Evolutionary conservation across 2,329 filamentous ascomycete species (phyloP), one percentile per base, ranked within the genome.

Genomic region (Cordyceps javanica): DNA sequence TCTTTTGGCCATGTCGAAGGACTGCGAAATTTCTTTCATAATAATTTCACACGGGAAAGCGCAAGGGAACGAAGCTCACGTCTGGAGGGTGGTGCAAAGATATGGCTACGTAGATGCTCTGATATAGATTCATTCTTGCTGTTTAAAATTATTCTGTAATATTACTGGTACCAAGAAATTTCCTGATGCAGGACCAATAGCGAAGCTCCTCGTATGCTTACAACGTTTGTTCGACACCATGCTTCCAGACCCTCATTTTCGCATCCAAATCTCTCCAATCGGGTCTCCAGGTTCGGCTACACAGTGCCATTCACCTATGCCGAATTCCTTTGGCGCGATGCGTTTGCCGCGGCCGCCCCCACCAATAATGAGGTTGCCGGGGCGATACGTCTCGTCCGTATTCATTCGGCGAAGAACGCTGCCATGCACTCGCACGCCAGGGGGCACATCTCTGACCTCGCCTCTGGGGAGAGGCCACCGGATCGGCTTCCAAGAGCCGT

Each of bases 401-500:
- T 83, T 70, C 84, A 94, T 87, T 7, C 90, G 80, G 19, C 82
- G 82, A 58, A 94, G 84, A 0, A 90, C 90, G 23, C 86, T 89
- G 42, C 85, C 82, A 64, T 94, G 90, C 2, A 94, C 81, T 23
- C 85, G 77, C 1, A 86, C 89, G 55, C 86, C 77, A 9, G 81
- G 71, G 0, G 90, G 90, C 2, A 94, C 85, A 65, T 94, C 90
- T 16, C 90, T 82, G 0, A 87, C 83, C 70, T 93, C 89, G 10
- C 90, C 90, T 30, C 85, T 82, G 0, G 90, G 90, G 3, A 93
- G 73, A 0, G 90, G 90, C 88, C 89, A 93, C 9, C 85, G 78
- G 62, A 94, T 93, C 0, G 88, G 86, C 69, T 84, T 86, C 90
- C 90, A 94, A 0, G 82, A 83, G 0, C 88, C 88, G 61, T 92